Evolutionary conservation across 352 stramenopile genomes (phyloP), one percentile per base, ranked within the genome.

Genomic region (Phytophthora palmivora): DNA sequence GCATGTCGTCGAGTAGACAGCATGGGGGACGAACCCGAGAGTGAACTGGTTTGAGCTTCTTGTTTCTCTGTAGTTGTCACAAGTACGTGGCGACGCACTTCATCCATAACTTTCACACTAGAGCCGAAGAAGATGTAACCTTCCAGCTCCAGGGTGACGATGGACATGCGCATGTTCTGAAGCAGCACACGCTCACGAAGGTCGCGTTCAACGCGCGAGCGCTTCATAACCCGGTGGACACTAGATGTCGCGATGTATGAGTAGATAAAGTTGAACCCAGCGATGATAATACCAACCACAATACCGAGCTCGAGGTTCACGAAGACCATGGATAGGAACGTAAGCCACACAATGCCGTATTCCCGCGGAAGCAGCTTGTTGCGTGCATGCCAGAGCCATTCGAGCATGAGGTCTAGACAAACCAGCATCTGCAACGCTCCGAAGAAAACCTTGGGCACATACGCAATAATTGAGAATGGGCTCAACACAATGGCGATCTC

Each of bases 391-490:
- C 82, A 91, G 57, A 94, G 89, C 97, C 97, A 99, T 76, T 99
- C 97, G 48, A 92, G 83, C 89, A 99, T 97, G 11, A 99, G 76
- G 66, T 99, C 97, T 6, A 96, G 73, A 37, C 94, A 97, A 67
- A 99, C 98, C 51, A 99, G 91, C 28, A 98, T 96, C 52, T 99
- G 87, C 12, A 99, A 72, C 12, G 92, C 96, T 11, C 96, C 97
- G 59, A 99, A 99, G 70, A 99, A 99, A 50, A 98, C 89, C 65
- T 98, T 98, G 2, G 97, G 97, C 12, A 99, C 80, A 67, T 94
- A 99, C 8, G 91, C 87, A 37, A 99, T 94, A 46, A 99, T 88
- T 21, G 96, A 96, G 55, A 99, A 88, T 6, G 96, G 96, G 16
- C 95, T 78, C 9, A 98, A 37, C 33, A 96, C 83, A 38, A 95